Base-by-base conservation (phyloP, 768 basidiomycete genomes). In the Lactifluus pinguis region DNA sequence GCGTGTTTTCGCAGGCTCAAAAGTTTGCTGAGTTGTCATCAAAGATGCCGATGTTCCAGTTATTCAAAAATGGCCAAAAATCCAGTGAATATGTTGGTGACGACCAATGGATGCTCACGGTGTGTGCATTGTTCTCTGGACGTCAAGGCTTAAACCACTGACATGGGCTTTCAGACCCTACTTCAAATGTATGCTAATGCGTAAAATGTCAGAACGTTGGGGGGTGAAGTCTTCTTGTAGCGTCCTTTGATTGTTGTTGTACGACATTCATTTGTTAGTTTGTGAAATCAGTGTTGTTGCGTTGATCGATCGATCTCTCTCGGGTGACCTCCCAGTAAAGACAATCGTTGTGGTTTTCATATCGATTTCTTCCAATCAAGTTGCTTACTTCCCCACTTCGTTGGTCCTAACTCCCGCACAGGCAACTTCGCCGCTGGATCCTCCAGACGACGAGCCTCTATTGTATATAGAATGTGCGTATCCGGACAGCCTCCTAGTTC, bases 1-100 rank as follows among this genome's bases (percentile, higher is more conserved):
- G n/a, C 15, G 15, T 29, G 2, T 1, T 14, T 29, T 39, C 14
- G 21, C 6, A 0, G 45, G 15, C 14, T 6, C 25, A 45, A 21
- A 38, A n/a, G n/a, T n/a, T n/a, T 53, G 14, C 10, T 21, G 14
- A 53, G 19, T n/a, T 45, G 15, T 9, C 39, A 45, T n/a, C 41
- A n/a, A 66, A 67, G 77, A 79, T 79, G 76, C 77, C 77, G n/a
- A 76, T 76, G 0, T 78, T 78, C 67, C 19, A 69, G 4, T 54
- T 71, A 17, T 78, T 73, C 69, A 71, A 74, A 69, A 61, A 66
- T 21, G 76, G 76, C 32, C 13, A 70, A 13, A 73, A 75, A 70
- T 44, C 74, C 52, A 65, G 66, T 13, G 71, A 74, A 0, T 32
- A 81, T 32, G 76, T 81, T 15, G 84, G 85, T 30, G 83, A 84